phyloP scores from a whole-genome alignment of 1,284 basidiomycete genomes.

The Puccinia hordei region DNA sequence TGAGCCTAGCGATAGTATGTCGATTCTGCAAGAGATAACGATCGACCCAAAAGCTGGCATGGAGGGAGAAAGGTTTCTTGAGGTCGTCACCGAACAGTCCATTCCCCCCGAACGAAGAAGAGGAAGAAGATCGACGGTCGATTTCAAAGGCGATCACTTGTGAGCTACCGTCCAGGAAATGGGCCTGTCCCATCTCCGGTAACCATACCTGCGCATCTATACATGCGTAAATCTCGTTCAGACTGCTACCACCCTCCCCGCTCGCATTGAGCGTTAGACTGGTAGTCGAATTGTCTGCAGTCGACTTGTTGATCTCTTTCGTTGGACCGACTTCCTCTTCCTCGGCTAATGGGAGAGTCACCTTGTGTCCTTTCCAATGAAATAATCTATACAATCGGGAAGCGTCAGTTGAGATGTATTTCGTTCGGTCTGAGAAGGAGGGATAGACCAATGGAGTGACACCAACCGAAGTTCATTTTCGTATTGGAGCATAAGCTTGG shows the following conservation, averaged over 20 bases:
- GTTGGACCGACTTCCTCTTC: neutral
- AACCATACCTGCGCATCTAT: slow-evolving; percentile 51
- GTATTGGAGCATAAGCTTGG: slow-evolving; percentile 8
- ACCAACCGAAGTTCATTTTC: slow-evolving; percentile 34
- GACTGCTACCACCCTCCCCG: neutral
- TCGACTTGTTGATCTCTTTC: neutral
- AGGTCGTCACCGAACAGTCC: neutral
- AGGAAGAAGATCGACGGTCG: slow-evolving; percentile 23
- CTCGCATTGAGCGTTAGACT: slow-evolving; percentile 31
- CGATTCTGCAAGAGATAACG: slow-evolving; percentile 46
- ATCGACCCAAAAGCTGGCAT: slow-evolving; percentile 42
- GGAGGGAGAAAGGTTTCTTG: slow-evolving; percentile 32
- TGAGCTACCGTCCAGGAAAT: slow-evolving; percentile 45
- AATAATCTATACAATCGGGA: slow-evolving; percentile 33
- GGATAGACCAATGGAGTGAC: neutral
- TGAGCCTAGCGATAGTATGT: slow-evolving; percentile 11
- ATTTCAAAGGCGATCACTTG: slow-evolving; percentile 49
- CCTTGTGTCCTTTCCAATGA: slow-evolving; percentile 47
- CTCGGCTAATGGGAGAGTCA: slow-evolving; percentile 44
- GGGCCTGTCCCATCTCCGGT: slow-evolving; percentile 40
- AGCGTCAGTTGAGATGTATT: neutral
- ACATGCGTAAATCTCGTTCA: slow-evolving; percentile 49
- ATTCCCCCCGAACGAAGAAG: neutral
- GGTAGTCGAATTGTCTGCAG: slow-evolving; percentile 46
- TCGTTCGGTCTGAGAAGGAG: no score